A percentile compares a stretch with the other conserved stretches of the same genome.
Evolutionary conservation across 495 filamentous ascomycete genomes (phyloP).

Genomic region (Podospora appendiculata): DNA sequence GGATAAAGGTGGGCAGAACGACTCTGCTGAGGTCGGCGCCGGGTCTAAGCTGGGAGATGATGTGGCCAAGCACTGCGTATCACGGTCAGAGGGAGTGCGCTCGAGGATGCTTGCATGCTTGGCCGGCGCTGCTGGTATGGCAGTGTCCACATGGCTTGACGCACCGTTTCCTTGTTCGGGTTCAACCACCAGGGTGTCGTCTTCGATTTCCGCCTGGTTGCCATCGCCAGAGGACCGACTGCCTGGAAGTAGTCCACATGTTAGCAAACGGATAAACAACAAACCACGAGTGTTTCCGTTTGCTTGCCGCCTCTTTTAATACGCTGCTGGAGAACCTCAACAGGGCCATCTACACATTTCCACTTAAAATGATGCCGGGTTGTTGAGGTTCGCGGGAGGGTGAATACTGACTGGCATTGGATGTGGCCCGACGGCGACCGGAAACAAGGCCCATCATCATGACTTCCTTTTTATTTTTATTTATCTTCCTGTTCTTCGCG

Average conservation of each 20-base stretch:
- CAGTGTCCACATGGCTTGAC: constrained; percentile 12
- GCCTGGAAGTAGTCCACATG: constrained; percentile 22
- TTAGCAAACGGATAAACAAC: constrained; percentile 5
- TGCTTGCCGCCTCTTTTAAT: constrained; percentile 17
- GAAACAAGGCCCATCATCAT: constrained; percentile 27
- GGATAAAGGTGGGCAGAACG: constrained; percentile 92
- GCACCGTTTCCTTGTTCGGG: constrained; percentile 65
- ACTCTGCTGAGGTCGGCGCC: constrained; percentile 93
- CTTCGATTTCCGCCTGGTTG: constrained; percentile 41
- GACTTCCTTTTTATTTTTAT: not conserved
- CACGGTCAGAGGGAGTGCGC: not conserved
- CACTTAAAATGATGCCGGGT: constrained; percentile 13
- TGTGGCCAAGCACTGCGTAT: constrained; percentile 72
- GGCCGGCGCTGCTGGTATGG: too few relatives aligned
- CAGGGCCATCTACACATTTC: constrained; percentile 7
- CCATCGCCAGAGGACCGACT: constrained; percentile 40
- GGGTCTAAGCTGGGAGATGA: constrained; percentile 93
- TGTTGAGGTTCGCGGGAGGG: not conserved
- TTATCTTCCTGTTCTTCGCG: not conserved
- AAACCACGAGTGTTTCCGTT: constrained; percentile 1
- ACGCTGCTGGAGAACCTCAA: constrained; percentile 11
- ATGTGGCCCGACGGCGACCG: constrained; percentile 26
- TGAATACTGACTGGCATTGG: constrained; percentile 28
- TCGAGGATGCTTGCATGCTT: not conserved
- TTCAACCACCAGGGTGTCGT: constrained; percentile 70